Conservation (phyloP, 306 rosid genomes). For the Morella rubra region DNA sequence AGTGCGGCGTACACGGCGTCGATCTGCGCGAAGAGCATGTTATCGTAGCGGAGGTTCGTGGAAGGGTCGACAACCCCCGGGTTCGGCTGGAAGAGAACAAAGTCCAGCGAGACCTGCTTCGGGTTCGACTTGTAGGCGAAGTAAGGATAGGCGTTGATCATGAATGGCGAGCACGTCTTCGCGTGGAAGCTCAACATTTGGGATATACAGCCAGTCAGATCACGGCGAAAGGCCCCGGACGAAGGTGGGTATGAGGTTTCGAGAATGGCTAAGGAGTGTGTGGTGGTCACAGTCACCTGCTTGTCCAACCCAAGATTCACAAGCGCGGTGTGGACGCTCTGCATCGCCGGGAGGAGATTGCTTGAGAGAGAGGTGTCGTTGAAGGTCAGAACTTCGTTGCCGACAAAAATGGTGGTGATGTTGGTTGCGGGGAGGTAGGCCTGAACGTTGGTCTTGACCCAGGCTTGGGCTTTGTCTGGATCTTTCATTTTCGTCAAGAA, state of each 20-base stretch:
- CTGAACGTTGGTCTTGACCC: constrained; percentile 79
- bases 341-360: constrained; percentile 83
- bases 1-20: constrained; percentile 86
- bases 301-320: constrained; percentile 54
- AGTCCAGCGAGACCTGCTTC: constrained; percentile 66
- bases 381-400: constrained; percentile 87
- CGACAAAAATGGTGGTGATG: constrained; percentile 81
- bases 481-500: constrained; percentile 62
- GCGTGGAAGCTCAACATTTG: constrained; percentile 71
- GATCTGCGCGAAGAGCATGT: constrained; percentile 93
- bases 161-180: constrained; percentile 81
- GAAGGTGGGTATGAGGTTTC: constrained; percentile 87
- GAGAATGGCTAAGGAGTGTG: constrained; percentile 77
- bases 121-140: constrained; percentile 83
- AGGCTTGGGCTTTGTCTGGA: constrained; percentile 55
- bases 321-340: constrained; percentile 71
- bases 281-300: constrained; percentile 66
- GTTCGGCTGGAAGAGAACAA: constrained; percentile 80
- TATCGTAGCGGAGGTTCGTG: constrained; percentile 74
- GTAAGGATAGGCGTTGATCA: constrained; percentile 95
- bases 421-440: constrained; percentile 72
- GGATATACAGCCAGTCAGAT: constrained; percentile 51
- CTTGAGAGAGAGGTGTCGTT: constrained; percentile 64
- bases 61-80: constrained; percentile 69
- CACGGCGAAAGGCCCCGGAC: constrained; percentile 71